phyloP scores from a whole-genome alignment of 116 monocot genomes.

The Iris pallida region DNA sequence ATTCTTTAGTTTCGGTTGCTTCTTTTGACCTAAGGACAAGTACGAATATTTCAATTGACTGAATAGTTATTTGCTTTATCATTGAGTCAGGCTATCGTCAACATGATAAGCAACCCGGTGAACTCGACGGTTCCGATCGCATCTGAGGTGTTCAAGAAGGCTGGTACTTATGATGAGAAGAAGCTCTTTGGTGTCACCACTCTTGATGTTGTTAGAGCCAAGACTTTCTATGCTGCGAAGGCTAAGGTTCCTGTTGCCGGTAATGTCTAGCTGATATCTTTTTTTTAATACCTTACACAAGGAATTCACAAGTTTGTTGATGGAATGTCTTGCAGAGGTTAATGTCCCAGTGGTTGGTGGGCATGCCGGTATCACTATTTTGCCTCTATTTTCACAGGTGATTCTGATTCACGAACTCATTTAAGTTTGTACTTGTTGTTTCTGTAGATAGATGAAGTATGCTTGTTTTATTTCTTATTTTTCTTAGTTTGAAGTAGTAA shows the following conservation, averaged over 20 bases:
- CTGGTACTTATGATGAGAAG: slow-evolving; percentile 77
- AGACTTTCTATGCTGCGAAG: slow-evolving; percentile 91
- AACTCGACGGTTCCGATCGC: slow-evolving; percentile 96
- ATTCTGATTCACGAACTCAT: not conserved
- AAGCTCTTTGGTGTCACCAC: slow-evolving; percentile 90
- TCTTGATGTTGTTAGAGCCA: slow-evolving; percentile 86
- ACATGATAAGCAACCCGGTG: slow-evolving; percentile 97
- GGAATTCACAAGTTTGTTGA: not conserved
- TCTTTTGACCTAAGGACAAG: no score
- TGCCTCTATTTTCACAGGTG: slow-evolving; percentile 98
- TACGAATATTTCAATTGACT: no score
- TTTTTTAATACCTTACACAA: not conserved
- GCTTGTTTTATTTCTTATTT: no score
- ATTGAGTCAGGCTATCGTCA: slow-evolving; percentile 58
- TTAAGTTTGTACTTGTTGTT: no score
- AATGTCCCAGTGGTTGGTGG: slow-evolving; percentile 95
- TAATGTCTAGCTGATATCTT: slow-evolving; percentile 14
- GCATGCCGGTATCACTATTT: slow-evolving; percentile 87
- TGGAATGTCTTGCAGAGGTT: slow-evolving; percentile 40
- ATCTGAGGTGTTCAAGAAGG: slow-evolving; percentile 88
- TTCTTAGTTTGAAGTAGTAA: no score
- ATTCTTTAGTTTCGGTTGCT: no score
- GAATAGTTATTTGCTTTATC: no score
- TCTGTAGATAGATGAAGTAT: no score
- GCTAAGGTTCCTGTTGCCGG: slow-evolving; percentile 69